A percentile compares a stretch with the other conserved stretches of the same genome.
These are phyloP conservation scores for Gillenia trifoliata DNA, from an alignment of 306 rosid genomes.

Conservation along the genomic window DNA sequence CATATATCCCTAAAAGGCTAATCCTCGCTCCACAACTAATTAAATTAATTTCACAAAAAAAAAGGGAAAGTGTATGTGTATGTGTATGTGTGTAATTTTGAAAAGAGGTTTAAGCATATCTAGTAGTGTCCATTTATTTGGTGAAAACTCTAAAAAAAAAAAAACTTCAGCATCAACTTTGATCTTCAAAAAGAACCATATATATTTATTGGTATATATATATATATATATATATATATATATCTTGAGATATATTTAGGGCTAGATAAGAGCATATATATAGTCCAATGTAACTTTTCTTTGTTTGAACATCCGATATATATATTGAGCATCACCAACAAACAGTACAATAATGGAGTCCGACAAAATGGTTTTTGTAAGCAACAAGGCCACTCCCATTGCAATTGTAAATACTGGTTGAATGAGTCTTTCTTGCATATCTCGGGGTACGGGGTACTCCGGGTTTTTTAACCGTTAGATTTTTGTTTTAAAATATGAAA, in stretches of 20 bases:
- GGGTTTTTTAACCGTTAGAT: too few relatives aligned
- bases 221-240: not conserved
- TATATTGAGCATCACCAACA: not conserved
- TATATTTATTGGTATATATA: not conserved
- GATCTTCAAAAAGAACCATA: not conserved
- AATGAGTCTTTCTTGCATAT: too few relatives aligned
- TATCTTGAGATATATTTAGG: not conserved
- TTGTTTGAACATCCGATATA: not conserved
- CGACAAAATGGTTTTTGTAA: not conserved
- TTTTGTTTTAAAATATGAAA: too few relatives aligned
- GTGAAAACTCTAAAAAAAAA: too few relatives aligned
- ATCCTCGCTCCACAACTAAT: not conserved
- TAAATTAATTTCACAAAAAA: not conserved
- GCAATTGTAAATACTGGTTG: not conserved
- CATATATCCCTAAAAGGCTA: not conserved
- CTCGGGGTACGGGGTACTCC: too few relatives aligned
- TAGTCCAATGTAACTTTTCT: not conserved
- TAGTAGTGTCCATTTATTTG: too few relatives aligned
- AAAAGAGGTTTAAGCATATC: not conserved
- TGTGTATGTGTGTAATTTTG: not conserved
- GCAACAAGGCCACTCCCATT: not conserved
- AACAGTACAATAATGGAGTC: not conserved
- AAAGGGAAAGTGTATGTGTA: not conserved
- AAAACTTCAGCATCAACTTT: not conserved
- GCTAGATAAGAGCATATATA: not conserved